Evolutionary conservation across 169 alveolate genomes (phyloP).

Genomic region (Plasmodium knowlesi): DNA sequence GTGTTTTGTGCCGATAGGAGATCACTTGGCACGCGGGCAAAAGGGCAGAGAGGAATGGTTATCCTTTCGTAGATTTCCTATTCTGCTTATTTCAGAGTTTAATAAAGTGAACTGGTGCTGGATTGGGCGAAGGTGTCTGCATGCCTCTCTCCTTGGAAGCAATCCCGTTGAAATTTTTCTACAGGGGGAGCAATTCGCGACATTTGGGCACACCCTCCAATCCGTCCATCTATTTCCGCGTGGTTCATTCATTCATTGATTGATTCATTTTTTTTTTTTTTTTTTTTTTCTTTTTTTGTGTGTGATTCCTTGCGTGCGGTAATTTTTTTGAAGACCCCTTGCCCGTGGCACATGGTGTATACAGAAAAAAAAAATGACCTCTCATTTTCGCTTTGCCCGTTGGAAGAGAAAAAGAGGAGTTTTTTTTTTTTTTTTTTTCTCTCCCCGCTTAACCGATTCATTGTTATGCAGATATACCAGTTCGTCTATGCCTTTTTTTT

Average conservation of each 20-base stretch:
- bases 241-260: background rate
- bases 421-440: background rate
- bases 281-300: background rate
- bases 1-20: background rate
- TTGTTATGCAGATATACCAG: background rate
- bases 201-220: background rate
- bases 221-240: background rate
- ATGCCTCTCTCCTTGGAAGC: background rate
- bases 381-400: background rate
- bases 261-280: no score
- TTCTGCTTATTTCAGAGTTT: background rate
- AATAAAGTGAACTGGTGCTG: background rate
- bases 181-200: background rate
- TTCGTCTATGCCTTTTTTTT: background rate
- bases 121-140: background rate
- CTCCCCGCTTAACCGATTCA: background rate
- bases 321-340: background rate
- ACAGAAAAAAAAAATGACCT: background rate
- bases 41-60: background rate
- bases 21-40: background rate
- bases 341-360: background rate
- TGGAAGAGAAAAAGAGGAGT: background rate
- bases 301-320: background rate
- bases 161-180: background rate
- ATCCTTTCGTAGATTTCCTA: background rate